Conservation (phyloP, 441 rosid genomes). For the Arabidopsis lyrata region DNA sequence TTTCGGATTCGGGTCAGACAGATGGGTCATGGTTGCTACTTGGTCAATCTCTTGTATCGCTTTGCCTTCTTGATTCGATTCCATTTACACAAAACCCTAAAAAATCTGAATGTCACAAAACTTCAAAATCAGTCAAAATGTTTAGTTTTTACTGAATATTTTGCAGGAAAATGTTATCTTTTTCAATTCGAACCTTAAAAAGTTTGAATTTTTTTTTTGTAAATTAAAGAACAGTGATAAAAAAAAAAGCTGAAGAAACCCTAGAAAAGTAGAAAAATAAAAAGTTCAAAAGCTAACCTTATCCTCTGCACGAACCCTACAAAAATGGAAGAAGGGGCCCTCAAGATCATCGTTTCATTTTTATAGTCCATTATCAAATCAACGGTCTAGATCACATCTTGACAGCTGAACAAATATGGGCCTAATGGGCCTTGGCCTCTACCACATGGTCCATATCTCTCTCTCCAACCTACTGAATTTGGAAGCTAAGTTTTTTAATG, state of each 20-base stretch:
- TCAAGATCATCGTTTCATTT: slow-evolving; percentile 25
- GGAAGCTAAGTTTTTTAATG: no score
- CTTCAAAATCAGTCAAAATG: background rate
- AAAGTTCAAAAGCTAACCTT: slow-evolving; percentile 40
- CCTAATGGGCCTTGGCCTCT: slow-evolving; percentile 17
- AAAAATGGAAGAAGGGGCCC: slow-evolving; percentile 44
- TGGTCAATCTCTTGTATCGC: slow-evolving; percentile 50
- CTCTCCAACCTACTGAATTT: no score
- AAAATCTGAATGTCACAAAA: background rate
- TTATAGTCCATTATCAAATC: slow-evolving; percentile 34
- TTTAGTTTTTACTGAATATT: no score
- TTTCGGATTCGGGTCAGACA: slow-evolving; percentile 30
- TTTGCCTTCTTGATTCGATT: slow-evolving; percentile 40
- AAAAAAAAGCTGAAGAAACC: slow-evolving; percentile 39
- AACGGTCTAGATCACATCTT: slow-evolving; percentile 45
- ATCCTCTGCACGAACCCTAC: slow-evolving; percentile 42
- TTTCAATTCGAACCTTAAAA: background rate
- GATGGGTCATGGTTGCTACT: slow-evolving; percentile 3
- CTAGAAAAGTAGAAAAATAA: slow-evolving; percentile 34
- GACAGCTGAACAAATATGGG: background rate
- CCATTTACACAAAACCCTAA: slow-evolving; percentile 41
- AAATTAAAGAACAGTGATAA: slow-evolving; percentile 9
- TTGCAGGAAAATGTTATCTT: background rate
- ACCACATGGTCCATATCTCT: background rate
- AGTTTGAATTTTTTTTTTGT: background rate